phyloP scores from a whole-genome alignment of 805 yeast genomes.

The Tetrapisispora namnaoensis region DNA sequence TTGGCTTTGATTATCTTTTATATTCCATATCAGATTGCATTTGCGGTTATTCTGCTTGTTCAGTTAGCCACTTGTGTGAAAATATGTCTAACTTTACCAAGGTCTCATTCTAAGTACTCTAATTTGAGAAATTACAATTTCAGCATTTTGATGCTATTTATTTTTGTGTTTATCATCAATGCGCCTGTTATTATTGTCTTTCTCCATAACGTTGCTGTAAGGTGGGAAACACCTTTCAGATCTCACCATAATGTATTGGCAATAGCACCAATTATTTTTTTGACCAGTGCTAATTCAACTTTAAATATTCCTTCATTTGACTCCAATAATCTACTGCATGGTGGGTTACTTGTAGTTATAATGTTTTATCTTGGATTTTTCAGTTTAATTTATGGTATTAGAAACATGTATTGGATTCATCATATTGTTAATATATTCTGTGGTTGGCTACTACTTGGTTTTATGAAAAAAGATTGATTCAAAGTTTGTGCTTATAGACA shows the following conservation, averaged over 20 bases:
- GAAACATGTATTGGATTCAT: constrained; percentile 80
- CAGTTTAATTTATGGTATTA: constrained; percentile 61
- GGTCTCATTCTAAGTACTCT: constrained; percentile 7
- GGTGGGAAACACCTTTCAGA: constrained; percentile 76
- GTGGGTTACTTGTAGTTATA: constrained; percentile 30
- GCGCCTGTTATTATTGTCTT: constrained; percentile 73
- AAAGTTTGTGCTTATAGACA: background rate
- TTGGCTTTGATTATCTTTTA: constrained; percentile 45
- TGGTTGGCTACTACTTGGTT: constrained; percentile 26
- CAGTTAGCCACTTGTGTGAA: constrained; percentile 48
- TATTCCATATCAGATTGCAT: constrained; percentile 77
- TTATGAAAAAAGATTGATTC: background rate
- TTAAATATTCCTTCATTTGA: constrained; percentile 33
- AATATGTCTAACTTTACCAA: constrained; percentile 9
- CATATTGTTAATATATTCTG: constrained; percentile 59
- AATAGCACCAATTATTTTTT: constrained; percentile 56
- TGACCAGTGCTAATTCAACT: constrained; percentile 48
- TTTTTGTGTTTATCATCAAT: constrained; percentile 73
- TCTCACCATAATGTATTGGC: constrained; percentile 81
- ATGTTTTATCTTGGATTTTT: constrained; percentile 49
- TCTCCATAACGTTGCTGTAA: constrained; percentile 64
- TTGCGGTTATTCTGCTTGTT: constrained; percentile 45
- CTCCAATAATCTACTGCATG: constrained; percentile 18
- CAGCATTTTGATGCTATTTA: constrained; percentile 55
- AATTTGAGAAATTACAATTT: constrained; percentile 48